Percentiles rank a stretch among this genome's conserved stretches.
Conservation (phyloP, 2,329 filamentous ascomycete genomes). For the Pyrenophora seminiperda region DNA sequence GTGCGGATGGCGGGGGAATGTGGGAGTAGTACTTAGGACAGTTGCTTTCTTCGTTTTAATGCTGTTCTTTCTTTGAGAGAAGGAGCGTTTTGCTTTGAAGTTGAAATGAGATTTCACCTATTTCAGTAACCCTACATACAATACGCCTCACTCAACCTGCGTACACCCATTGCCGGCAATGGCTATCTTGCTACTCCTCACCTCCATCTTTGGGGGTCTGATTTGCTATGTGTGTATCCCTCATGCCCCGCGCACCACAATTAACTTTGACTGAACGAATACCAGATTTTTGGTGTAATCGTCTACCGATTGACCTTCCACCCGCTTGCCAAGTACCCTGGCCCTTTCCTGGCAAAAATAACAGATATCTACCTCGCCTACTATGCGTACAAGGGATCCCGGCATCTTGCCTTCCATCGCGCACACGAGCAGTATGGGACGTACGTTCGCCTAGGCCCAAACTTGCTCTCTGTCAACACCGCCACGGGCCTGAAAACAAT, state of each 20-base stretch:
- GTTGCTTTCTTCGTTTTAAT: background rate
- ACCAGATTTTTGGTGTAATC: slow-evolving; percentile 33
- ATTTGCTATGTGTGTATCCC: slow-evolving; percentile 31
- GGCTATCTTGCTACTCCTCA: slow-evolving; percentile 25
- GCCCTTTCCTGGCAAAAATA: slow-evolving; percentile 48
- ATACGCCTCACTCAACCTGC: background rate
- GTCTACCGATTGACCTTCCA: slow-evolving; percentile 52
- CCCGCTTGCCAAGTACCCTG: slow-evolving; percentile 51
- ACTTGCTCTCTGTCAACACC: slow-evolving; percentile 78
- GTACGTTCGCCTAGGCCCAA: slow-evolving; percentile 79
- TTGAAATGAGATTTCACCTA: slow-evolving; percentile 1
- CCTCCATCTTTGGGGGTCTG: slow-evolving; percentile 30
- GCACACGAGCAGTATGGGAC: slow-evolving; percentile 72
- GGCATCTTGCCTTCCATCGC: slow-evolving; percentile 73
- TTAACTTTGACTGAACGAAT: slow-evolving; percentile 10
- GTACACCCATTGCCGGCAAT: slow-evolving; percentile 1
- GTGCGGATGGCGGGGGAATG: slow-evolving; percentile 36
- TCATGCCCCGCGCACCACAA: background rate
- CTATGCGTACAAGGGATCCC: slow-evolving; percentile 74
- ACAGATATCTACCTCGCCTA: slow-evolving; percentile 56
- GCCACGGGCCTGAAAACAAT: slow-evolving; percentile 58
- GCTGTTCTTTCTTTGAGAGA: background rate
- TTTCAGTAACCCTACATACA: background rate
- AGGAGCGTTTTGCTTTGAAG: background rate
- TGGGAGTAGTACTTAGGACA: slow-evolving; percentile 22